Conservation (phyloP, 805 yeast genomes). For the Ogataea methylovora region DNA sequence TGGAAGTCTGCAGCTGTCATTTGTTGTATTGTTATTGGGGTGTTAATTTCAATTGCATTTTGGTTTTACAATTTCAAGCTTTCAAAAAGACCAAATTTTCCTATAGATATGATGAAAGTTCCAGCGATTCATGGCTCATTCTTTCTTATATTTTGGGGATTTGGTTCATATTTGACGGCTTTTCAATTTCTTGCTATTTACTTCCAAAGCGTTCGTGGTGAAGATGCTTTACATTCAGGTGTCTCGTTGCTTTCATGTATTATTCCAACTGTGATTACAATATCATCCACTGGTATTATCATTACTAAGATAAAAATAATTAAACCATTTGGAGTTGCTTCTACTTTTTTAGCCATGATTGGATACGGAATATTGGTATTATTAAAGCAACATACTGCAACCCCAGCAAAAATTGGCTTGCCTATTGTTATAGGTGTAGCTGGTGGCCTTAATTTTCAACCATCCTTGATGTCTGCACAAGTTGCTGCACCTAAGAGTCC, state of each 20-base stretch:
- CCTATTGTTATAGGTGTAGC: slow-evolving; percentile 38
- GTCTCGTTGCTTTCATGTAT: slow-evolving; percentile 36
- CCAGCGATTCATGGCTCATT: slow-evolving; percentile 31
- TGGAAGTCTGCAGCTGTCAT: slow-evolving; percentile 52
- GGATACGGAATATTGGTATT: slow-evolving; percentile 39
- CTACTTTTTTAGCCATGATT: slow-evolving; percentile 28
- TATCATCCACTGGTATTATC: slow-evolving; percentile 30
- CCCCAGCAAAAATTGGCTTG: slow-evolving; percentile 33
- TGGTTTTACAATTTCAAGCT: slow-evolving; percentile 32
- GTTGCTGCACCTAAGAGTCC: slow-evolving; percentile 43
- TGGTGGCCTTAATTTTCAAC: slow-evolving; percentile 38
- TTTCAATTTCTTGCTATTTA: slow-evolving; percentile 34
- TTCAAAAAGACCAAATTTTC: slow-evolving; percentile 40
- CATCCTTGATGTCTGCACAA: slow-evolving; percentile 35
- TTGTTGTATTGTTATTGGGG: slow-evolving; percentile 39
- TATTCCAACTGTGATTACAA: slow-evolving; percentile 31
- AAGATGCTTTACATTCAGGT: slow-evolving; percentile 38
- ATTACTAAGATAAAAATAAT: slow-evolving; percentile 32
- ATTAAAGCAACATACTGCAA: slow-evolving; percentile 30
- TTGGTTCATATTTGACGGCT: slow-evolving; percentile 32
- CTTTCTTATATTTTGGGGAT: slow-evolving; percentile 27
- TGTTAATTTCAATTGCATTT: slow-evolving; percentile 27
- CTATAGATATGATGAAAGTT: slow-evolving; percentile 27
- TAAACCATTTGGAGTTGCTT: slow-evolving; percentile 31
- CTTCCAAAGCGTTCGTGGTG: slow-evolving; percentile 39